Conservation (phyloP, 768 basidiomycete genomes). For the Saitozyma podzolica region DNA sequence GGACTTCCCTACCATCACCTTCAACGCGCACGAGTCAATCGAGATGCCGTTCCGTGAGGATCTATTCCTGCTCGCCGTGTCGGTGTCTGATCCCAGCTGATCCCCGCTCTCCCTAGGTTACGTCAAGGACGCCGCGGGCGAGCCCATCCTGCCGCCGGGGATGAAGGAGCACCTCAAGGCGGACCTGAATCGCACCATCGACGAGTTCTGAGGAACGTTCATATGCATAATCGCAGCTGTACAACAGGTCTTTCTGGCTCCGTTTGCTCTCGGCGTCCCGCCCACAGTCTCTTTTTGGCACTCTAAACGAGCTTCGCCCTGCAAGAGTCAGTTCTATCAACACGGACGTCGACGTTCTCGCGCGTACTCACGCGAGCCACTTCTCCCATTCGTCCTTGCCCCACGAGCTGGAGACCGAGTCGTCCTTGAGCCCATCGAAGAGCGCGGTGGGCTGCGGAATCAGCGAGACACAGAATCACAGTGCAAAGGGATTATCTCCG, state of each 20-base stretch:
- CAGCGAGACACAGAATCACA: background rate
- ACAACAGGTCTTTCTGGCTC: background rate
- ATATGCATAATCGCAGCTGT: background rate
- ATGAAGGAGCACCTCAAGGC: conserved; percentile 83
- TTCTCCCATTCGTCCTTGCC: conserved; percentile 75
- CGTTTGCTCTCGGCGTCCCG: too few relatives aligned
- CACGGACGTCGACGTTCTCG: background rate
- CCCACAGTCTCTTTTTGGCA: too few relatives aligned
- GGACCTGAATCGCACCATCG: conserved; percentile 83
- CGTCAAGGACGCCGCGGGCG: conserved; percentile 56
- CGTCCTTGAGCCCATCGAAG: conserved; percentile 57
- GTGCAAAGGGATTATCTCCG: conserved; percentile 44
- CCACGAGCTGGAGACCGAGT: conserved; percentile 78
- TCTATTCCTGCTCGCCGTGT: background rate
- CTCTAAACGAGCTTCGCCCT: conserved; percentile 8
- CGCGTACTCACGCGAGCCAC: conserved; percentile 59
- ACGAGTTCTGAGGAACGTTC: conserved; percentile 51
- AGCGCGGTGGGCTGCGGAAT: conserved; percentile 55
- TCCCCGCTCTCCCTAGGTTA: conserved; percentile 58
- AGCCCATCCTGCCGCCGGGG: conserved; percentile 80
- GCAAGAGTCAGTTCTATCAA: background rate
- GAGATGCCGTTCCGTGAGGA: conserved; percentile 95
- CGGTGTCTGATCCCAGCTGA: background rate
- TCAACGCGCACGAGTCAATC: conserved; percentile 83
- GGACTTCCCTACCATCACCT: conserved; percentile 86